Percentiles rank a stretch among this genome's conserved stretches.
Conservation (phyloP, 2,329 filamentous ascomycete species). For the Talaromyces sp. region DNA sequence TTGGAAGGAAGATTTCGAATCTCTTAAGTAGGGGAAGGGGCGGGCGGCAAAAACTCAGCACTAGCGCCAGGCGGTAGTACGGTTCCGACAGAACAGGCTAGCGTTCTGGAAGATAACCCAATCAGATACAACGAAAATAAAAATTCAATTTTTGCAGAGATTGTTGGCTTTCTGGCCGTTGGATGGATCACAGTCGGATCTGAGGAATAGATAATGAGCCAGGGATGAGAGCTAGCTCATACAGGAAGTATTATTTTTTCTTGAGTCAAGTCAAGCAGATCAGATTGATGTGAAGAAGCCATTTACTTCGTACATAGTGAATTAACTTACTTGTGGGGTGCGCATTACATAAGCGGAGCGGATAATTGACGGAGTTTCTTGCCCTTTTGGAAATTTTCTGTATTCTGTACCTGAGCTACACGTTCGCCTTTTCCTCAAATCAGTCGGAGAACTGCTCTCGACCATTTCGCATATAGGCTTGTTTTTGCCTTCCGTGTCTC, state of each 20-base stretch:
- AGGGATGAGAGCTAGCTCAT: neutral
- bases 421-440: neutral
- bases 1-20: constrained; percentile 22
- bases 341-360: neutral
- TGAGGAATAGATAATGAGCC: neutral
- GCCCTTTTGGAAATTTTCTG: constrained; percentile 14
- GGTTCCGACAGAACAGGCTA: neutral
- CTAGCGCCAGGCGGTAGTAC: constrained; percentile 1
- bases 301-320: too few relatives aligned
- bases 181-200: neutral
- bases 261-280: neutral
- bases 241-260: too few relatives aligned
- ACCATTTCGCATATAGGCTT: neutral
- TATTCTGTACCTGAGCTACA: neutral
- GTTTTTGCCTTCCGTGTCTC: neutral
- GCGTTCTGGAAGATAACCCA: neutral
- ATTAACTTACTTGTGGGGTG: neutral
- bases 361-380: constrained; percentile 12
- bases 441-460: neutral
- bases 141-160: neutral
- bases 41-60: constrained; percentile 11
- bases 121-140: neutral
- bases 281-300: neutral
- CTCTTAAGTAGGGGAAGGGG: constrained; percentile 6
- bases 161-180: neutral